Evolutionary conservation across 2,329 filamentous ascomycete genomes (phyloP).

Genomic region (Ceratocystis diversiconidia): DNA sequence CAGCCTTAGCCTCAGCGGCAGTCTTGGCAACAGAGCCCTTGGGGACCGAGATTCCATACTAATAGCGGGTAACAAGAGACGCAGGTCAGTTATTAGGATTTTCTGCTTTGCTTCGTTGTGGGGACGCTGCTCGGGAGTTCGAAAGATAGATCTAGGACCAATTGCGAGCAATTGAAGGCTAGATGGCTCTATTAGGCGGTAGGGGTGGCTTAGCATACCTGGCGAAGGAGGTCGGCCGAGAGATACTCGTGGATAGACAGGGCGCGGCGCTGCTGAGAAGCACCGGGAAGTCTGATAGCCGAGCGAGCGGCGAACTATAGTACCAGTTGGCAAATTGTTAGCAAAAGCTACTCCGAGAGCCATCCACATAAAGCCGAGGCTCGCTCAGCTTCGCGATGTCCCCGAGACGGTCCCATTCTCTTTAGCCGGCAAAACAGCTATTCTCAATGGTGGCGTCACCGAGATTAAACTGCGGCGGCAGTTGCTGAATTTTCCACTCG

Average conservation of each 20-base stretch:
- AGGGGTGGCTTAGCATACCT: constrained; percentile 33
- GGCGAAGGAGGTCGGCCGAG: constrained; percentile 76
- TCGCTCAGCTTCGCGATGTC: constrained; percentile 15
- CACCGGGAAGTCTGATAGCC: constrained; percentile 45
- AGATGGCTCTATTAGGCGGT: neutral
- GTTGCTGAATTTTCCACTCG: neutral
- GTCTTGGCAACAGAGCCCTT: constrained; percentile 75
- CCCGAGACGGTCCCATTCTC: neutral
- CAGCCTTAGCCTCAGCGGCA: constrained; percentile 74
- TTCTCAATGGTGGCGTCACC: neutral
- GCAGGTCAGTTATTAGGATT: neutral
- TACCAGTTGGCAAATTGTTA: constrained; percentile 11
- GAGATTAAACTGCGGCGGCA: neutral
- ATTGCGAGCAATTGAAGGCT: neutral
- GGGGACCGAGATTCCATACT: constrained; percentile 93
- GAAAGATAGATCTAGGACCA: neutral
- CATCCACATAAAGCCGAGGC: constrained; percentile 17
- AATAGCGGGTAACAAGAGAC: constrained; percentile 19
- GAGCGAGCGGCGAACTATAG: constrained; percentile 26
- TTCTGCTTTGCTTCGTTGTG: neutral
- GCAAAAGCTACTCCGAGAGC: constrained; percentile 13
- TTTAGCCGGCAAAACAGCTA: neutral
- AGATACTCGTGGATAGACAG: constrained; percentile 98
- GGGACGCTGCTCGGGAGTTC: neutral
- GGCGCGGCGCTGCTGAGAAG: constrained; percentile 67